These are phyloP conservation scores for Stygiomarasmius scandens DNA, from an alignment of 1,284 basidiomycete species.

Conservation along the genomic window DNA sequence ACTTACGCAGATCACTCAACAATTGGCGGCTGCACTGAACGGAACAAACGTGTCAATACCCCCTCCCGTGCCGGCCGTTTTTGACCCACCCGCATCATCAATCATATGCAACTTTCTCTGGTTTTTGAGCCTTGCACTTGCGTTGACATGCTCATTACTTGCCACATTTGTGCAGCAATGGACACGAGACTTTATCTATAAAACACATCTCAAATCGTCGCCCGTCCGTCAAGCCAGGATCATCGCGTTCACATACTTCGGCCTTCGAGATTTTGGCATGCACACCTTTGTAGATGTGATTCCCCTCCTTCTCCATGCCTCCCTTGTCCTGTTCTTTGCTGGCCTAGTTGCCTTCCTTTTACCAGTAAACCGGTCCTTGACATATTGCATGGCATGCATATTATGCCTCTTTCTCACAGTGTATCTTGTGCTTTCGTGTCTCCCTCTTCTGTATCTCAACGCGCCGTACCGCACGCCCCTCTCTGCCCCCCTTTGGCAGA, in stretches of 20 bases:
- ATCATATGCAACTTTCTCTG: conserved; percentile 9
- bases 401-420: not conserved
- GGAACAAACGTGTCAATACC: not conserved
- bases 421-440: conserved; percentile 1
- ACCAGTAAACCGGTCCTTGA: conserved; percentile 5
- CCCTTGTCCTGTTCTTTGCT: conserved; percentile 13
- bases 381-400: not conserved
- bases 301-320: conserved; percentile 13
- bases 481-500: conserved; percentile 2
- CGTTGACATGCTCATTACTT: conserved; percentile 8
- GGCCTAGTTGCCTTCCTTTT: conserved; percentile 9
- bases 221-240: conserved; percentile 8
- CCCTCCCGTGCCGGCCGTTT: not conserved
- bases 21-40: conserved; percentile 4
- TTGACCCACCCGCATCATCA: not conserved
- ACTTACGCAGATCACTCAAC: no score
- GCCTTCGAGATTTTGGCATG: conserved; percentile 8
- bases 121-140: conserved; percentile 13
- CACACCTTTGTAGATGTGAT: conserved; percentile 12
- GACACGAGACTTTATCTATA: no score
- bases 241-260: conserved; percentile 9
- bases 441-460: not conserved
- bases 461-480: conserved; percentile 12
- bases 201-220: not conserved
- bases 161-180: conserved; percentile 15